phyloP scores from a whole-genome alignment of 306 rosid genomes.

The Glycine latifolia region DNA sequence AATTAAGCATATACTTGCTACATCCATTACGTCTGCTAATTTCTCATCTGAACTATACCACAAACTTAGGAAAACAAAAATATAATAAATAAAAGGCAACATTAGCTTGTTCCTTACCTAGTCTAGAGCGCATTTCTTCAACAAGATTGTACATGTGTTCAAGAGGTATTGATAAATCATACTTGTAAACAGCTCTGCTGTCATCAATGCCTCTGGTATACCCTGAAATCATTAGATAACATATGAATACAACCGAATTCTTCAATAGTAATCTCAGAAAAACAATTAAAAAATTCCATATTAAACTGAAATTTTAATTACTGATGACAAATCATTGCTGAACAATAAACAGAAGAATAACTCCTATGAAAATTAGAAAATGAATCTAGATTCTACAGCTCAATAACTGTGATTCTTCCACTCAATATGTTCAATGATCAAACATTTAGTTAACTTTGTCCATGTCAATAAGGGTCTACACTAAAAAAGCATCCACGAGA shows the following conservation, averaged over 20 bases:
- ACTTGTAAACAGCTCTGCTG: slow-evolving; percentile 87
- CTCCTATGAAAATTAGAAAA: background rate
- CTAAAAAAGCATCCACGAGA: slow-evolving; percentile 27
- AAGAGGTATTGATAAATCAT: slow-evolving; percentile 87
- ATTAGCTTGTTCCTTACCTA: slow-evolving; percentile 61
- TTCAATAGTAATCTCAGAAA: background rate
- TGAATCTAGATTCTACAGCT: slow-evolving; percentile 20
- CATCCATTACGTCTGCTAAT: background rate
- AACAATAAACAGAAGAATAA: slow-evolving; percentile 14
- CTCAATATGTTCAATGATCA: slow-evolving; percentile 5
- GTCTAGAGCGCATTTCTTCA: slow-evolving; percentile 79
- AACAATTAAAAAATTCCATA: background rate
- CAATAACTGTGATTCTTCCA: background rate
- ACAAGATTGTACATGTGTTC: slow-evolving; percentile 79
- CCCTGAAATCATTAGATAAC: slow-evolving; percentile 61
- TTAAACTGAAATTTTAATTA: slow-evolving; percentile 2
- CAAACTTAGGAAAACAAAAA: slow-evolving; percentile 14
- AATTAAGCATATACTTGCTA: background rate
- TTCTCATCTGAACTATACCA: slow-evolving; percentile 6
- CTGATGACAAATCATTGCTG: slow-evolving; percentile 13
- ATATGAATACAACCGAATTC: background rate
- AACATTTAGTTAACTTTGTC: background rate
- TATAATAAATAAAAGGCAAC: slow-evolving; percentile 5
- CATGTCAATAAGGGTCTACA: background rate
- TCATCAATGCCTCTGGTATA: slow-evolving; percentile 82